Evolutionary conservation across 495 filamentous ascomycete genomes (phyloP), one percentile per base, ranked within the genome.

Genomic region (Lineolata rhizophorae): DNA sequence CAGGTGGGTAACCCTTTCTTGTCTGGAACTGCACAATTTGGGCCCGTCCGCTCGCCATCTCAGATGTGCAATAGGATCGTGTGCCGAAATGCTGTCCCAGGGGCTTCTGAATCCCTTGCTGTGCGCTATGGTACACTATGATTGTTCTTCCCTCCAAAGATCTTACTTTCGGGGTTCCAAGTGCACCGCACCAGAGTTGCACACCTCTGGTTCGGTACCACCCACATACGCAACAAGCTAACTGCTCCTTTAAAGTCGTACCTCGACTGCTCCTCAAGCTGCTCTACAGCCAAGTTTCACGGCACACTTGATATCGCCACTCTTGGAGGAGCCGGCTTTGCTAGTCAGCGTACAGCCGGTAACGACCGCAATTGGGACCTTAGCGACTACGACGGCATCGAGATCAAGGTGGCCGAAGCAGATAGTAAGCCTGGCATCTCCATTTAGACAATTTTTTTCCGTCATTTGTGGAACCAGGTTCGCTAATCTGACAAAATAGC

Each of bases 301-400:
- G 82, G 81, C 6, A 52, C 53, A 12, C 64, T 90, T 3, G 76
- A 84, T 48, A 75, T 72, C 29, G 58, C 54, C n/a, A 67, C 71
- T 0, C 66, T 90, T 0, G 76, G 76, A 9, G 77, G 77, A 6
- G 79, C 82, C 1, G 82, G 80, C 3, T 91, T 90, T 45, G 79
- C 81, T 1, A 72, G 65, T 0, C 77, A 84, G 40, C 65, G 74
- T 17, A 78, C 78, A 8, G 33, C 42, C 29, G 39, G 38, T 11
- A 45, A 50, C 13, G 37, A 50, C 27, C 27, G 18, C 9, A 31
- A 38, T 16, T 57, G 50, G 47, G 45, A 61, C 30, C 44, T 56
- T 2, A 45, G 44, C 2, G 25, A 27, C 5, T 53, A 51, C 35
- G 44, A 51, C 30, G 53, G 49, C 14, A 45, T 57, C 27, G 12